These are phyloP conservation scores for Guadua angustifolia DNA, from an alignment of 176 grass and related monocot genomes.

Conservation along the genomic window DNA sequence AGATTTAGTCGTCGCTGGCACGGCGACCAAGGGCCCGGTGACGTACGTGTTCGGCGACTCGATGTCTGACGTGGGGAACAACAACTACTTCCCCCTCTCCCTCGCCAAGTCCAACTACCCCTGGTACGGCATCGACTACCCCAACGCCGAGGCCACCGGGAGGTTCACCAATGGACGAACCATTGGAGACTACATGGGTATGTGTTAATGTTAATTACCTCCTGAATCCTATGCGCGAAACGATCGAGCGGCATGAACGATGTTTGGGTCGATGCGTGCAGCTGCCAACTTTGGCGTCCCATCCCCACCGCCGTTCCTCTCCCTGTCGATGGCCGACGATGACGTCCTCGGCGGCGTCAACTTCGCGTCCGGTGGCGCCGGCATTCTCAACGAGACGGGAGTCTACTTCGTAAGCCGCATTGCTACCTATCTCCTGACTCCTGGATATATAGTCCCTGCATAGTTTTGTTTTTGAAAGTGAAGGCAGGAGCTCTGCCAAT, in stretches of 20 bases:
- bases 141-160: constrained; percentile 62
- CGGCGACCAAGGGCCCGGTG: constrained; percentile 43
- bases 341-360: constrained; percentile 72
- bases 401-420: constrained; percentile 72
- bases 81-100: constrained; percentile 80
- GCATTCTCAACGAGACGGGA: constrained; percentile 96
- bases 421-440: background rate
- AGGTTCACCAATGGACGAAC: constrained; percentile 91
- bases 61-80: constrained; percentile 93
- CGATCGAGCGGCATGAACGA: background rate
- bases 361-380: constrained; percentile 87
- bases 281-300: constrained; percentile 75
- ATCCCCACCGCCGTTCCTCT: constrained; percentile 71
- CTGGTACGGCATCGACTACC: constrained; percentile 96
- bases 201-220: background rate
- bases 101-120: constrained; percentile 87
- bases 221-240: background rate
- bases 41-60: constrained; percentile 88
- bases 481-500: no score
- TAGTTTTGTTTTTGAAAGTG: no score
- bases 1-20: constrained; percentile 4
- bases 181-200: constrained; percentile 92
- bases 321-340: constrained; percentile 59
- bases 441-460: background rate
- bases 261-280: constrained; percentile 34